These are phyloP conservation scores for Termitomyces sp. DNA, from an alignment of 768 basidiomycete genomes.

Conservation along the genomic window DNA sequence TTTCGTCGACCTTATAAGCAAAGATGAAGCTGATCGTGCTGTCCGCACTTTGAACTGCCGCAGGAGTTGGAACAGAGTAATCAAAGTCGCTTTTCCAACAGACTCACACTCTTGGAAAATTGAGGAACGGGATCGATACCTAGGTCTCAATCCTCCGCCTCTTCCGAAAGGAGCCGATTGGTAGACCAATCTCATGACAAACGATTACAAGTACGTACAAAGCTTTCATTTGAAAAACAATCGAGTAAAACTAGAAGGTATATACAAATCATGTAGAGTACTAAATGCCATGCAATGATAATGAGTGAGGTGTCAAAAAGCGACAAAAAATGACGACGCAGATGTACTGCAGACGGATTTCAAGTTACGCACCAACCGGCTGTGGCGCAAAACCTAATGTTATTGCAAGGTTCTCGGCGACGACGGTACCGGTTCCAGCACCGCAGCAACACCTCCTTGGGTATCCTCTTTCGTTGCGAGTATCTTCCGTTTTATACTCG, in stretches of 20 bases:
- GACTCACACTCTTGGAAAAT: neutral
- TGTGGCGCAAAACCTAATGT: conserved; percentile 2
- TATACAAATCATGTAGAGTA: neutral
- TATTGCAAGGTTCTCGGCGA: conserved; percentile 6
- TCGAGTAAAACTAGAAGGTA: neutral
- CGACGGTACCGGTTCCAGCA: conserved; percentile 7
- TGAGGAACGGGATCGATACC: neutral
- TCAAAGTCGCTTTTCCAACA: neutral
- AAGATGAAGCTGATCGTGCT: neutral
- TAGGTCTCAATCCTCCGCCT: neutral
- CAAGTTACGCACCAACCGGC: neutral
- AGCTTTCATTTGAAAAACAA: neutral
- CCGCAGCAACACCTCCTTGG: neutral
- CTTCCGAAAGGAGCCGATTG: neutral
- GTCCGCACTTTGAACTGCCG: neutral
- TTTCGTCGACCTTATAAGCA: neutral
- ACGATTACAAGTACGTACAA: too few relatives aligned
- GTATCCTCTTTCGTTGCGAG: neutral
- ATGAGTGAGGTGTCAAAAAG: neutral
- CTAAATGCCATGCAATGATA: neutral
- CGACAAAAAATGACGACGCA: neutral
- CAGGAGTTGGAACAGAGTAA: neutral
- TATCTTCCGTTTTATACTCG: conserved; percentile 54
- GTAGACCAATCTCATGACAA: neutral
- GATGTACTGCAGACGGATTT: neutral